Base-by-base conservation (phyloP, 495 filamentous ascomycete genomes). In the Darksidea phi region DNA sequence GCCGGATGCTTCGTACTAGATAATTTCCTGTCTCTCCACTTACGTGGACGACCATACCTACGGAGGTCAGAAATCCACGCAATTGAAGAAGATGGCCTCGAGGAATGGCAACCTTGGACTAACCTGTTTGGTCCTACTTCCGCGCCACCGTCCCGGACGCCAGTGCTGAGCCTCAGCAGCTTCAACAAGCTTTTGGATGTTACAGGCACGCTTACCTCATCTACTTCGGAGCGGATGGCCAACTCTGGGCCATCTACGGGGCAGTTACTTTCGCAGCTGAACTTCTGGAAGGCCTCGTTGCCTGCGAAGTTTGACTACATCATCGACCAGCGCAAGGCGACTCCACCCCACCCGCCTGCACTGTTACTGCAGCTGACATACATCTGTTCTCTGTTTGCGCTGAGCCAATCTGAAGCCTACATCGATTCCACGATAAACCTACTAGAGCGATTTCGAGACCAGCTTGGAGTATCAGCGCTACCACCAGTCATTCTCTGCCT, bases 71-170 rank as follows among this genome's bases (percentile, higher is more conserved):
- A 84, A 3, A 66, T 82, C 32, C 75, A 78, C 1, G 67, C 77
- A 10, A 64, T 86, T 11, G 77, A 81, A 58, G 84, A 88, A 69
- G 83, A 86, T 70, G 86, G 84, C 6, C 69, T 84, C 18, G 87
- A 90, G 59, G 86, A 90, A 70, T 89, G 86, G 87, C 84, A 86
- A 59, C 82, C 81, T 1, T 90, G 86, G 87, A 75, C 74, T 2
- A 78, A 83, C 52, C 81, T 81, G 26, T 69, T 60, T 11, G 58
- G 43, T 10, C 59, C 48, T 82, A 12, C 77, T 74, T 26, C 67
- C 72, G 21, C 66, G 66, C 34, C 74, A 6, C 24, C 54, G 7
- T 12, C 78, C 7, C 77, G 80, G 32, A 80, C 77, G 25, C 83
- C 86, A 11, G 72, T 82, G 0, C 76, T 79, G n/a, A 77, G 80